Evolutionary conservation across 2,329 filamentous ascomycete species (phyloP), one percentile per base, ranked within the genome.

Genomic region (Sclerotinia minor): DNA sequence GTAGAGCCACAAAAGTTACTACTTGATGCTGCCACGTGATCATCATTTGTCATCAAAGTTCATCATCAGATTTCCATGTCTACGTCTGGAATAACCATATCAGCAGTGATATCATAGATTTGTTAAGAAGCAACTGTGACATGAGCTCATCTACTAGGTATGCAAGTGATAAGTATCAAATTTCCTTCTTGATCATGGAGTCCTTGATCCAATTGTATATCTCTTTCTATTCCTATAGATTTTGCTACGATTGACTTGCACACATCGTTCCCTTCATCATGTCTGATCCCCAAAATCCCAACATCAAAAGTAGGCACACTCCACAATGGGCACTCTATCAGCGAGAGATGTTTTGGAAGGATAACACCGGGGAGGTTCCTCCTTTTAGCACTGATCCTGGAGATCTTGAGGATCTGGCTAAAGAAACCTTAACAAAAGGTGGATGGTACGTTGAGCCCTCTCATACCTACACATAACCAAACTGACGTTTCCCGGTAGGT

Each of bases 381-480:
- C 79, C 80, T 0, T 86, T 87, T 75, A 84, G 84, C 71, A 87
- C 84, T 26, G 63, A 87, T 35, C 86, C 87, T 0, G 82, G 79
- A 65, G 83, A 85, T 66, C 80, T 89, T n/a, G 85, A 89, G 76
- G 80, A 83, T 58, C 79, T 82, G 21, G 87, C 87, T 21, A 81
- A 83, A 71, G 78, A 85, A 69, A 84, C 81, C 47, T 80, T 89
- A 50, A 84, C 82, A 24, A 78, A 85, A 74, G 82, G 82, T 52
- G 86, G 86, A 72, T 88, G 85, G 84, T 72, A 72, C 8, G 55
- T 41, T 60, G n/a, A 54, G 2, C 35, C 32, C 29, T 35, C 8
- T n/a, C 7, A 63, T 38, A 24, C 15, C 17, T 35, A n/a, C n/a
- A 35, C 26, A 57, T 38, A 41, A 32, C 19, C 17, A 32, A 44